phyloP scores from a whole-genome alignment of 192 early-diverging fungal genomes.

The Spizellomyces sp. region DNA sequence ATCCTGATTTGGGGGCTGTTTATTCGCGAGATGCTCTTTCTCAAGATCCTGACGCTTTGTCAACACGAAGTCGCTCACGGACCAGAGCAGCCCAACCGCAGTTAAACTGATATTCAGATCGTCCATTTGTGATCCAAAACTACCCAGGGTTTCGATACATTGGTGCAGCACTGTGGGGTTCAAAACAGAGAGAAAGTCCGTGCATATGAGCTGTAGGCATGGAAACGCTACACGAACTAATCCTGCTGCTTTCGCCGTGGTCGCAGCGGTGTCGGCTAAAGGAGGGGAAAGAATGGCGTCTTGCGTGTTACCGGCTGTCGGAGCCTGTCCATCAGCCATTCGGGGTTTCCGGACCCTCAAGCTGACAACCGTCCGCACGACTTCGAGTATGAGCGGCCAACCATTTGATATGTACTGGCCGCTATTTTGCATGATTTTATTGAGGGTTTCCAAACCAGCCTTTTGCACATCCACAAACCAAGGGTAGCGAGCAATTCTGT shows the following conservation, averaged over 20 bases:
- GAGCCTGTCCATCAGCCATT: conserved; percentile 12
- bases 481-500: conserved; percentile 27
- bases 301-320: conserved; percentile 2
- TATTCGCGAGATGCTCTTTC: conserved; percentile 17
- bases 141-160: conserved; percentile 78
- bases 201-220: conserved; percentile 92
- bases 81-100: conserved; percentile 90
- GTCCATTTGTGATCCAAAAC: conserved; percentile 80
- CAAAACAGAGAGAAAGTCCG: conserved; percentile 86
- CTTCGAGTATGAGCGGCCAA: conserved; percentile 91
- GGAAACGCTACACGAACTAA: conserved; percentile 86
- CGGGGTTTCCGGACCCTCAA: neutral
- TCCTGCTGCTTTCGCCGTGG: conserved; percentile 22
- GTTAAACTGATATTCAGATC: conserved; percentile 96
- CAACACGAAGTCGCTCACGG: conserved; percentile 86
- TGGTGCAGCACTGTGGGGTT: conserved; percentile 72
- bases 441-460: conserved; percentile 84
- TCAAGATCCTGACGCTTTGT: conserved; percentile 65
- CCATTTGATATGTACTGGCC: conserved; percentile 83
- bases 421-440: conserved; percentile 86
- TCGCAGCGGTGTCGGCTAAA: neutral
- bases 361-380: conserved; percentile 64
- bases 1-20: neutral
- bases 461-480: conserved; percentile 77
- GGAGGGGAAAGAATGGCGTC: conserved; percentile 5